These are phyloP conservation scores for Xylaria sp. DNA, from an alignment of 2,329 filamentous ascomycete species.

Conservation along the genomic window DNA sequence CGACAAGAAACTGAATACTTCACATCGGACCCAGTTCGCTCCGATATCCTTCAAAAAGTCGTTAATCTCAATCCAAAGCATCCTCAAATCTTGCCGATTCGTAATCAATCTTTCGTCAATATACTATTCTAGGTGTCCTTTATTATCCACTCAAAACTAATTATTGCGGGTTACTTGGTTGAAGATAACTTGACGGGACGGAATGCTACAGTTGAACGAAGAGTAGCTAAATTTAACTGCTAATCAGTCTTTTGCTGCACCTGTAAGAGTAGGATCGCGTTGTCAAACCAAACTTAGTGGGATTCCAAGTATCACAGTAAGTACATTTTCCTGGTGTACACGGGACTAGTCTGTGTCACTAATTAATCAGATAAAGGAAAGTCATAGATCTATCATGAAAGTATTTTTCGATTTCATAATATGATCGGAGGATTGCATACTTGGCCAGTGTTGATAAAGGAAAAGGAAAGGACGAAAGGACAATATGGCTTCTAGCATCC, in stretches of 20 bases:
- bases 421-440: slow-evolving; percentile 41
- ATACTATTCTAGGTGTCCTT: neutral
- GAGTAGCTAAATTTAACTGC: neutral
- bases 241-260: neutral
- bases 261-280: neutral
- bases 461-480: slow-evolving; percentile 31
- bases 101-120: neutral
- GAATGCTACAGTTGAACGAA: neutral
- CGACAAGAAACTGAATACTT: slow-evolving; percentile 10
- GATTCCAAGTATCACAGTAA: slow-evolving; percentile 15
- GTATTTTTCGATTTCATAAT: slow-evolving; percentile 37
- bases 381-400: slow-evolving; percentile 35
- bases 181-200: neutral
- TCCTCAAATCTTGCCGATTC: slow-evolving; percentile 16
- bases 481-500: slow-evolving; percentile 50
- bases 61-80: slow-evolving; percentile 22
- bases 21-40: slow-evolving; percentile 12
- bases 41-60: slow-evolving; percentile 13
- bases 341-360: slow-evolving; percentile 16
- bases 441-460: slow-evolving; percentile 34
- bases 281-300: neutral
- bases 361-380: slow-evolving; percentile 10
- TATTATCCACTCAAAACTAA: neutral
- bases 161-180: neutral
- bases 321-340: slow-evolving; percentile 1